phyloP scores from a whole-genome alignment of 2,329 filamentous ascomycete genomes.

The Penicillium vulpinum region DNA sequence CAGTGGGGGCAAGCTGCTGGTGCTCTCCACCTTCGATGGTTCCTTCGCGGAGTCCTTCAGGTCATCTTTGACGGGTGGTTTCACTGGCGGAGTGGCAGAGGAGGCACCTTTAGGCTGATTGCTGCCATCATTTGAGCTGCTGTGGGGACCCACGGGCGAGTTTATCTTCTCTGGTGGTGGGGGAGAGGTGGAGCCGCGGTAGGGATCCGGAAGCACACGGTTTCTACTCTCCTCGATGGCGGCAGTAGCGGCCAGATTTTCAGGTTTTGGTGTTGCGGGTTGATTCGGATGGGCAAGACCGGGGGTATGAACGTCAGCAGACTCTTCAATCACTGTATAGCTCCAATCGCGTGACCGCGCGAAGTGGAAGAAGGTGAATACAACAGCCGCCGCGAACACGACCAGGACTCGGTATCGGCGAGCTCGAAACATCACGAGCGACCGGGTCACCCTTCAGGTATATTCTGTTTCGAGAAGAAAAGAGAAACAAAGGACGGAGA shows the following conservation, averaged over 20 bases:
- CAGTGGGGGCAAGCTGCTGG: background rate
- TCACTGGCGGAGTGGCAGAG: background rate
- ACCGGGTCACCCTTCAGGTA: conserved; percentile 9
- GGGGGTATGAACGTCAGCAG: conserved; percentile 3
- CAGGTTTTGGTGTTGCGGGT: background rate
- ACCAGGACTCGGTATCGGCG: conserved; percentile 52
- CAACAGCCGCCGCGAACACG: conserved; percentile 45
- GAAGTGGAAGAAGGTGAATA: conserved; percentile 54
- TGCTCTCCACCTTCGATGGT: background rate
- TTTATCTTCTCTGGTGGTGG: conserved; percentile 6
- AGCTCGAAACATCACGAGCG: conserved; percentile 47
- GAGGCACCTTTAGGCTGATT: background rate
- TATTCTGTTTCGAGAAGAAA: background rate
- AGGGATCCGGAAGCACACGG: conserved; percentile 12
- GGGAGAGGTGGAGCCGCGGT: conserved; percentile 17
- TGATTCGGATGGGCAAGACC: conserved; percentile 8
- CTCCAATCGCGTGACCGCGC: conserved; percentile 45
- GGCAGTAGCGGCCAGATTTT: background rate
- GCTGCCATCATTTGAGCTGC: conserved; percentile 1
- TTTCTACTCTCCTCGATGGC: conserved; percentile 14
- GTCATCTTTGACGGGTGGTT: conserved; percentile 6
- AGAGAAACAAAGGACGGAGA: background rate
- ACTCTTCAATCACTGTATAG: conserved; percentile 16
- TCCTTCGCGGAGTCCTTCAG: conserved; percentile 1
- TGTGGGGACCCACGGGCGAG: conserved; percentile 3